Conservation (phyloP, 169 alveolate genomes). For the Plasmodium sp. region DNA sequence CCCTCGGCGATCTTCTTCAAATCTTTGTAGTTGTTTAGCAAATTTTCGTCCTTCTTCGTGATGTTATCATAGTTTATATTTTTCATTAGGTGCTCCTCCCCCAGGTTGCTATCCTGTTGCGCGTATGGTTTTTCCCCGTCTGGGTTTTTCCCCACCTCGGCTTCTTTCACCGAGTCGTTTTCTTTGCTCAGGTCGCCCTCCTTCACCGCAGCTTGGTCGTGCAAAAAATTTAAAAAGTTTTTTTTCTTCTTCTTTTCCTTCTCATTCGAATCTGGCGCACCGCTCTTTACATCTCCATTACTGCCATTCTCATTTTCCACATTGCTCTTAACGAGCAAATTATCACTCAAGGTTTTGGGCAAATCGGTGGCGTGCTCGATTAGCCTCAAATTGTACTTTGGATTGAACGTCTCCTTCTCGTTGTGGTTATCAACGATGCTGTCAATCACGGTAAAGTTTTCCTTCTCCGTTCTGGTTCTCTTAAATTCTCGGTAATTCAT, state of each 20-base stretch:
- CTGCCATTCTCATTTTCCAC: not conserved
- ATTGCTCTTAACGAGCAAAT: conserved; percentile 20
- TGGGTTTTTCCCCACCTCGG: not conserved
- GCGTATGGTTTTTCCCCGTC: not conserved
- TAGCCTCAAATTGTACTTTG: conserved; percentile 77
- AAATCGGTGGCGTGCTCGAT: conserved; percentile 79
- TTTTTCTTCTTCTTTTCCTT: conserved; percentile 1
- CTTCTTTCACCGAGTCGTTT: not conserved
- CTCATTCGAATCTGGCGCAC: not conserved
- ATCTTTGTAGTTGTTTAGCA: conserved; percentile 27
- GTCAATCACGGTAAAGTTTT: conserved; percentile 48
- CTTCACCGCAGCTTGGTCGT: not conserved
- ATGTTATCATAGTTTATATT: conserved; percentile 13
- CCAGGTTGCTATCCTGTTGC: not conserved
- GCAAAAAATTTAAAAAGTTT: not conserved
- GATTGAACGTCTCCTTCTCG: conserved; percentile 66
- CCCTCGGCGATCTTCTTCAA: not conserved
- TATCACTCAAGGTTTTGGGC: conserved; percentile 65
- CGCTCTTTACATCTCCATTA: not conserved
- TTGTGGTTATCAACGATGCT: conserved; percentile 39
- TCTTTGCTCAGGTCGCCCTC: not conserved
- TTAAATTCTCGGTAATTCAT: conserved; percentile 72
- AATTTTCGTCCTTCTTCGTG: conserved; percentile 29
- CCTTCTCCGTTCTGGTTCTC: conserved; percentile 22
- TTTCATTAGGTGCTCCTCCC: not conserved